phyloP scores from a whole-genome alignment of 2,329 filamentous ascomycete species.

The Lachnellula cervina region DNA sequence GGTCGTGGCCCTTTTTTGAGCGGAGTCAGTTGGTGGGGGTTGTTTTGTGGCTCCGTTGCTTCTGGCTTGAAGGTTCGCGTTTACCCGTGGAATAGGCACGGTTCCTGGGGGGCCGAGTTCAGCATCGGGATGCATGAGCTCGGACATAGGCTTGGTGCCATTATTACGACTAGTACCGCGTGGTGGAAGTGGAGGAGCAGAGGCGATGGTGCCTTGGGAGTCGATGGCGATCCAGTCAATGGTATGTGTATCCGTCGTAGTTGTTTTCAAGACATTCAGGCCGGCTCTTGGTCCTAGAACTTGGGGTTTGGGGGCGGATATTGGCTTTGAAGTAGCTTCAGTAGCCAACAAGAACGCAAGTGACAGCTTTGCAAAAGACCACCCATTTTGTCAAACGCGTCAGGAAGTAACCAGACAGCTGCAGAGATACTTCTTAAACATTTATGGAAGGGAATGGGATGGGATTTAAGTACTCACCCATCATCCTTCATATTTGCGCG shows the following conservation, averaged over 20 bases:
- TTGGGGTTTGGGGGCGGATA: slow-evolving; percentile 1
- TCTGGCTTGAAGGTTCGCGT: neutral
- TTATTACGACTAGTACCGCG: slow-evolving; percentile 1
- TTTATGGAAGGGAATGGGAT: neutral
- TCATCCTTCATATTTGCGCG: neutral
- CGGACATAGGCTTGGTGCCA: neutral
- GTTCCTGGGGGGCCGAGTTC: slow-evolving; percentile 12
- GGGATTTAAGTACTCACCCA: neutral
- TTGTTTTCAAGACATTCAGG: slow-evolving; percentile 9
- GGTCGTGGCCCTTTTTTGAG: neutral
- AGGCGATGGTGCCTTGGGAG: slow-evolving; percentile 14
- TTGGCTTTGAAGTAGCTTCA: neutral
- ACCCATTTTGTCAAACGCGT: neutral
- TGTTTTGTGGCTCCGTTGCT: neutral
- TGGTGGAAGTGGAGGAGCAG: slow-evolving; percentile 3
- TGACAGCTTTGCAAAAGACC: neutral
- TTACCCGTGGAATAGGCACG: slow-evolving; percentile 11
- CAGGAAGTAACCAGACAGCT: neutral
- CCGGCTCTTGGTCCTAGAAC: slow-evolving; percentile 2
- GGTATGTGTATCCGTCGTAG: slow-evolving; percentile 5
- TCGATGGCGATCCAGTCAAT: slow-evolving; percentile 14
- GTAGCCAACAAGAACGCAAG: neutral
- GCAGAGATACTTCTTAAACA: neutral
- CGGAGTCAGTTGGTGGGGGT: neutral
- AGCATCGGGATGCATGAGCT: slow-evolving; percentile 5